Evolutionary conservation across 805 yeast genomes (phyloP), one percentile per base, ranked within the genome.

Genomic region (Zygosaccharomyces bisporus): DNA sequence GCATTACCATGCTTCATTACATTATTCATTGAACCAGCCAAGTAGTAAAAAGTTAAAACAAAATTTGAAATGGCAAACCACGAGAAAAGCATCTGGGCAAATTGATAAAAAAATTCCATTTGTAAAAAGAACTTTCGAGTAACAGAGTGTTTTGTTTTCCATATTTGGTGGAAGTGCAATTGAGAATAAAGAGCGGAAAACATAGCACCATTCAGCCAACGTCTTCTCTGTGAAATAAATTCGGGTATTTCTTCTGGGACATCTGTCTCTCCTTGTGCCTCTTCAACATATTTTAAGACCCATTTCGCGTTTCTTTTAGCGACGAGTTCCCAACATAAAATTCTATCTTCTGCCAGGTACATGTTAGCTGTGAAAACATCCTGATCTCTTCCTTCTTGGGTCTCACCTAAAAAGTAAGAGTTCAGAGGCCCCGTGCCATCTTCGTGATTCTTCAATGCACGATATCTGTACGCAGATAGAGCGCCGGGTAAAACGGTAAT

Each of bases 151-250:
- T 82, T 85, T 0, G 96, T 86, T 49, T 76, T 71, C 95, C 96
- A 91, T 45, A 93, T 85, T 55, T 86, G 85, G 44, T 80, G 75
- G 75, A 90, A 87, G 62, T 90, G 95, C 44, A 86, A 60, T 52
- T 86, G 86, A 2, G 97, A 81, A 63, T 85, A 93, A 43, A 90
- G 72, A 3, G 98, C 98, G 0, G 99, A 98, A 70, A 93, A 93
- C 61, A 93, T 77, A 2, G 99, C 95, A 63, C 99, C 99, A 66
- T 91, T 91, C 49, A 91, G 76, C 99, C 99, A 91, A 73, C 99
- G 81, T 71, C 99, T 83, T 71, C 99, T 83, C 70, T 91, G 99
- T 44, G 93, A 79, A 42, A 91, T 86, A 60, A 93, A 88, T 61
- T 93, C 98, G n/a, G 96, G 84, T 34, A 90, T 75, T n/a, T 76